A percentile compares a stretch with the other conserved stretches of the same genome.
phyloP scores from a whole-genome alignment of 306 rosid genomes.

The Inga oerstediana region DNA sequence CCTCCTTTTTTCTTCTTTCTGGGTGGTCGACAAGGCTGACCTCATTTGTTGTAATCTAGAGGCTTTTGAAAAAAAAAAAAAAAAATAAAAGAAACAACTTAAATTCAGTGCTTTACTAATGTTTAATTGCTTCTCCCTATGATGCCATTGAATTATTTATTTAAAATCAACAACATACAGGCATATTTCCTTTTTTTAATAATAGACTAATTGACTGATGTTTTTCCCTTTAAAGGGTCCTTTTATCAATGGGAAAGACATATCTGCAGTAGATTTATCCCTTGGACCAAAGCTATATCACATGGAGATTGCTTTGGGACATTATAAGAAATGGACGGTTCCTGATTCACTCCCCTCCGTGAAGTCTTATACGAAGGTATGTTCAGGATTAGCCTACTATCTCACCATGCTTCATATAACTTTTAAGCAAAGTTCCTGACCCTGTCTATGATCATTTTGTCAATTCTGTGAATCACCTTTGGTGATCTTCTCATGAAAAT shows the following conservation, averaged over 20 bases:
- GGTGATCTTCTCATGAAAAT: background rate
- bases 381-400: slow-evolving; percentile 28
- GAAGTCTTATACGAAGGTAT: slow-evolving; percentile 76
- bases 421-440: slow-evolving; percentile 4
- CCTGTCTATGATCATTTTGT: background rate
- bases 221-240: slow-evolving; percentile 64
- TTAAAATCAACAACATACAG: background rate
- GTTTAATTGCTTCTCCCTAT: background rate
- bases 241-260: slow-evolving; percentile 73
- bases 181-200: slow-evolving; percentile 2
- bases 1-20: background rate
- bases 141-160: background rate
- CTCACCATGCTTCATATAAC: background rate
- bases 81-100: background rate
- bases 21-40: background rate
- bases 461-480: background rate
- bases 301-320: slow-evolving; percentile 86
- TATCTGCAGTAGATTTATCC: slow-evolving; percentile 81
- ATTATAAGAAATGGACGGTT: slow-evolving; percentile 77
- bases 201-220: background rate
- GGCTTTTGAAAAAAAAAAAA: background rate
- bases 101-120: background rate
- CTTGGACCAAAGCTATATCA: slow-evolving; percentile 93
- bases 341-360: slow-evolving; percentile 74
- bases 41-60: background rate